Base-by-base conservation (phyloP, 108 stramenopile species). In the Mayamaea pseudoterrestris region DNA sequence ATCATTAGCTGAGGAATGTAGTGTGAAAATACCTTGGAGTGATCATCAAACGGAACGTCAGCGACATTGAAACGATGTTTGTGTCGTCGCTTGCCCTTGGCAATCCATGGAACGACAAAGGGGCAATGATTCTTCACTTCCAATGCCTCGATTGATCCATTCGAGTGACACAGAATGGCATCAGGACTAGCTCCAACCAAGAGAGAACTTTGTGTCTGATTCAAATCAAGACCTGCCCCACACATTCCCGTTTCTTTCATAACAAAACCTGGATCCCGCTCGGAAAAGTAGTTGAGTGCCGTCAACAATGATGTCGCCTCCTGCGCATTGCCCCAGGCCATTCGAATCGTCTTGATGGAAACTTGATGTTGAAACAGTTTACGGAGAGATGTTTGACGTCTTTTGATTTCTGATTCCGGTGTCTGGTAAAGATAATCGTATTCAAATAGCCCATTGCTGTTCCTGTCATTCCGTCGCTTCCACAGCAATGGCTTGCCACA, bases 111-210 rank as follows among this genome's bases (percentile, higher is more conserved):
- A 14, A 14, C 12, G 28, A 30, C 36, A 55, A 90, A 90, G n/a
- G 88, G 82, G 31, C 88, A 90, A 61, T 90, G 88, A 65, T 90
- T 90, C 62, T 90, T 90, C 23, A 90, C 88, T 54, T 90, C 88
- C 31, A 90, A 41, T 2, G 70, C 83, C 58, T 90, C 88, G 0
- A 75, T 58, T 0, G 67, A 72, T 0, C 83, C 83, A 55, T 90
- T 59, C 7, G 75, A 48, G 50, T 90, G 66, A 36, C 65, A 59
- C 7, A 90, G 47, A 4, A 90, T 44, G 6, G 68, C 82, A 70
- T 90, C 88, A 5, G 88, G 88, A 23, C 76, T 68, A 29, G 88
- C 88, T n/a, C 88, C 88, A 23, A 90, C 57, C 26, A 84, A 22
- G 16, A 74, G 34, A 0, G 41, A 48, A 26, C 44, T 45, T 28